Percentiles rank a stretch among this genome's conserved stretches.
phyloP scores from a whole-genome alignment of 2,329 filamentous ascomycete genomes.

The Fusarium chlamydosporum region DNA sequence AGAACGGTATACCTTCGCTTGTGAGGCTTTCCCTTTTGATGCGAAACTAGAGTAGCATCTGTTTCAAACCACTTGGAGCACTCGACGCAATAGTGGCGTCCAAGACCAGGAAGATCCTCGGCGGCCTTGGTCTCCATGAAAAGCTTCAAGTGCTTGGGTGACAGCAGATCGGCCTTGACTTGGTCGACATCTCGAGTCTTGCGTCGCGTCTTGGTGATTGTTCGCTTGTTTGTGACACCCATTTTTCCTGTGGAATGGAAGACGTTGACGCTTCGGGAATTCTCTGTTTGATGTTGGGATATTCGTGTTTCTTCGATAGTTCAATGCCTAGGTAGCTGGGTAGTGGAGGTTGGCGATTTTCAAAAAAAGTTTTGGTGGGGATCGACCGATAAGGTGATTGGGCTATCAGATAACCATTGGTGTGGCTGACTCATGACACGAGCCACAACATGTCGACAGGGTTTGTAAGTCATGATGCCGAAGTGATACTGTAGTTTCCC shows the following conservation, averaged over 20 bases:
- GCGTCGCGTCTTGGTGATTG: conserved; percentile 81
- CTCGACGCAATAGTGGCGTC: conserved; percentile 88
- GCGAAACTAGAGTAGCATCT: conserved; percentile 79
- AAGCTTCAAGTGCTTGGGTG: conserved; percentile 82
- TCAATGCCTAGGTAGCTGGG: conserved; percentile 16
- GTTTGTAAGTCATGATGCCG: neutral
- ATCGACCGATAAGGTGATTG: conserved; percentile 19
- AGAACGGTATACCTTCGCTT: conserved; percentile 75
- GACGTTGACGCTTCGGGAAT: neutral
- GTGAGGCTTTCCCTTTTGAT: conserved; percentile 91
- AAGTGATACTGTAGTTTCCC: neutral
- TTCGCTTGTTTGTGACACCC: conserved; percentile 76
- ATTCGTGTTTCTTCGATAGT: conserved; percentile 13
- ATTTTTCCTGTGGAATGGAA: conserved; percentile 58
- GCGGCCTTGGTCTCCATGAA: conserved; percentile 83
- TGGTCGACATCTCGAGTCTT: conserved; percentile 92
- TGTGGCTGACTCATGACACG: neutral
- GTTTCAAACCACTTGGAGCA: conserved; percentile 98
- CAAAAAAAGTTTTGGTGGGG: conserved; percentile 47
- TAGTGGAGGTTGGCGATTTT: conserved; percentile 43
- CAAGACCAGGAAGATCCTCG: conserved; percentile 90
- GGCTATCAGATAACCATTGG: neutral
- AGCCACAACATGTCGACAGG: neutral
- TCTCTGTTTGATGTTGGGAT: conserved; percentile 1
- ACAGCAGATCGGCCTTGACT: conserved; percentile 84